Percentiles rank a stretch among this genome's conserved stretches.
These are phyloP conservation scores for Wickerhamiella dianesei DNA, from an alignment of 805 yeast genomes.

Conservation along the genomic window DNA sequence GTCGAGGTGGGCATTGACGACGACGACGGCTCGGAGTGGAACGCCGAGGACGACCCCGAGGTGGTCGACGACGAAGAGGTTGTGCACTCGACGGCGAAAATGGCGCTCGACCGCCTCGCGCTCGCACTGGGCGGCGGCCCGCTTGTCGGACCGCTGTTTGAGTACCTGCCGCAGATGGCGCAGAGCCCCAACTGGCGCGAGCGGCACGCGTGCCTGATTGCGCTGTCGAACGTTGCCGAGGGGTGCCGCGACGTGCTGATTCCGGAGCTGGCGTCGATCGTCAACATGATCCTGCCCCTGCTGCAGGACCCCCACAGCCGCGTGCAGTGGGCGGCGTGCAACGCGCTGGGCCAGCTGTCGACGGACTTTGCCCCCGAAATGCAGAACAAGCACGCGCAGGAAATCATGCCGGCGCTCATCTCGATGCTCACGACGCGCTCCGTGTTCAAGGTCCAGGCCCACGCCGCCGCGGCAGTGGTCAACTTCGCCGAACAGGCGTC, in stretches of 20 bases:
- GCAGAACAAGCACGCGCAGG: conserved; percentile 65
- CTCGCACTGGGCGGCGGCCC: conserved; percentile 71
- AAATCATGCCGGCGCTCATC: conserved; percentile 77
- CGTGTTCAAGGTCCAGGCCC: conserved; percentile 80
- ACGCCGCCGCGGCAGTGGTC: conserved; percentile 96
- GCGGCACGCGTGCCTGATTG: conserved; percentile 95
- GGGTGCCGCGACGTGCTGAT: conserved; percentile 87
- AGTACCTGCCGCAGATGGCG: conserved; percentile 73
- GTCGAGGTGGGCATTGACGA: conserved; percentile 85
- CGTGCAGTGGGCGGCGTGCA: conserved; percentile 95
- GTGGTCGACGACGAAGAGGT: conserved; percentile 74
- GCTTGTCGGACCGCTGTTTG: conserved; percentile 75
- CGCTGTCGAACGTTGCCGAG: conserved; percentile 90
- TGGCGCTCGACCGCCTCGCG: conserved; percentile 83
- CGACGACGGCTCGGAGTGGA: conserved; percentile 83
- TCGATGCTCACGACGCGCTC: conserved; percentile 59
- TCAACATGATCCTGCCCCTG: conserved; percentile 78
- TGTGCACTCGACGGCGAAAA: conserved; percentile 84
- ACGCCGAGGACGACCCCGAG: conserved; percentile 59
- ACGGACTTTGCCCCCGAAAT: conserved; percentile 89
- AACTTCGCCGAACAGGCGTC: conserved; percentile 88
- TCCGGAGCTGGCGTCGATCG: conserved; percentile 62
- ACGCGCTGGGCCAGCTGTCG: conserved; percentile 91
- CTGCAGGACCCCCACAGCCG: conserved; percentile 78
- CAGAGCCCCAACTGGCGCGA: conserved; percentile 75